phyloP scores from a whole-genome alignment of 805 yeast genomes.

The Martiniozyma abietophila region DNA sequence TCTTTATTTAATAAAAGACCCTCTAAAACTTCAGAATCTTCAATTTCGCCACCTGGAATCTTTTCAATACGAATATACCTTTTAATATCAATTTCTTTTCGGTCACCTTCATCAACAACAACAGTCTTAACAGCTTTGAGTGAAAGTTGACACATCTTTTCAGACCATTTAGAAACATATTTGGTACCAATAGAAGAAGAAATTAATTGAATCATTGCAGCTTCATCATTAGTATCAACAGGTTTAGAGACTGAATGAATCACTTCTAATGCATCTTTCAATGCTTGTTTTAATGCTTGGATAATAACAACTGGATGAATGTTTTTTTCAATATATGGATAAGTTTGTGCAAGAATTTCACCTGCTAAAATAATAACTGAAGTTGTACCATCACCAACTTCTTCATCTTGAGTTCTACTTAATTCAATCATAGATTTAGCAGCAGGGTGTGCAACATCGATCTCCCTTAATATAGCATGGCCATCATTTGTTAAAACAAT shows the following conservation, averaged over 20 bases:
- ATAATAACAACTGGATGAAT: slow-evolving; percentile 96
- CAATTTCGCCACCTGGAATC: slow-evolving; percentile 96
- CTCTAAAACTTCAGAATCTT: slow-evolving; percentile 77
- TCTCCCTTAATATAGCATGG: slow-evolving; percentile 94
- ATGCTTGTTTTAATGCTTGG: slow-evolving; percentile 85
- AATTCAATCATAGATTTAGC: slow-evolving; percentile 98
- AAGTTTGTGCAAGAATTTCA: slow-evolving; percentile 90
- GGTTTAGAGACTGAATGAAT: slow-evolving; percentile 77
- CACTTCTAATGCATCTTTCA: slow-evolving; percentile 81
- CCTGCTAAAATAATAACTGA: slow-evolving; percentile 96
- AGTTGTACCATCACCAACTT: slow-evolving; percentile 86
- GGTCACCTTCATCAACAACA: slow-evolving; percentile 46
- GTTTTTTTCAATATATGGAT: slow-evolving; percentile 88
- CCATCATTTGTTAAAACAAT: slow-evolving; percentile 97
- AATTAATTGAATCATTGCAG: slow-evolving; percentile 78
- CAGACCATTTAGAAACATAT: slow-evolving; percentile 85
- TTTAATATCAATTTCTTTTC: slow-evolving; percentile 84
- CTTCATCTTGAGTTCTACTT: slow-evolving; percentile 96
- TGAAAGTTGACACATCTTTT: slow-evolving; percentile 82
- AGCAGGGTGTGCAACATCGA: slow-evolving; percentile 97
- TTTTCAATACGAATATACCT: slow-evolving; percentile 91
- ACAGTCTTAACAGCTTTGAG: slow-evolving; percentile 84
- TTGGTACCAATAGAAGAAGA: slow-evolving; percentile 94
- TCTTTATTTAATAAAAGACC: slow-evolving; percentile 94
- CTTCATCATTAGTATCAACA: slow-evolving; percentile 75